These are phyloP conservation scores for Penicillium sp. DNA, from an alignment of 2,329 filamentous ascomycete species.

Conservation along the genomic window DNA sequence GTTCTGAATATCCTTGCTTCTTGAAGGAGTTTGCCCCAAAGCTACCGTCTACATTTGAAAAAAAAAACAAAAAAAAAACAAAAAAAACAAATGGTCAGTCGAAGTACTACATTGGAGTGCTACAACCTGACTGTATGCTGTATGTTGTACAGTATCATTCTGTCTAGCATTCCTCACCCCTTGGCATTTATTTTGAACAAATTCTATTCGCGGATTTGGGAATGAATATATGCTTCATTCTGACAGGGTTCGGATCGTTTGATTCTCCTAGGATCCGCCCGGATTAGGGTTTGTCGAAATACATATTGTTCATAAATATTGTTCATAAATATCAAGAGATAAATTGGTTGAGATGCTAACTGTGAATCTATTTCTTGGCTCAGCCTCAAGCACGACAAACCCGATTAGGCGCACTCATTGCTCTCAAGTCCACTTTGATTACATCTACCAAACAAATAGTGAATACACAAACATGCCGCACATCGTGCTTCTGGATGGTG, in stretches of 20 bases:
- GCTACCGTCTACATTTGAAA: not conserved
- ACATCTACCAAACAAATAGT: too few species aligned
- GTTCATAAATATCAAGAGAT: not conserved
- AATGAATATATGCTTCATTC: not conserved
- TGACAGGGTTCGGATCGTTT: not conserved
- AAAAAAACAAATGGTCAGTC: not conserved
- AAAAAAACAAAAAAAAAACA: too few species aligned
- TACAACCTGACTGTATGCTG: not conserved
- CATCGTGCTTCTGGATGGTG: not conserved
- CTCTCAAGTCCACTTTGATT: not conserved
- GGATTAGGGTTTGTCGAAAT: not conserved
- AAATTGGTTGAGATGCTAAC: not conserved
- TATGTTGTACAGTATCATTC: conserved; percentile 1
- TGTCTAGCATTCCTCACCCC: not conserved
- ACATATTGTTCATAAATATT: not conserved
- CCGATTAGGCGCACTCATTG: not conserved
- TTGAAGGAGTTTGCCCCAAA: not conserved
- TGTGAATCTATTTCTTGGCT: too few species aligned
- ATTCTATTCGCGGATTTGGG: not conserved
- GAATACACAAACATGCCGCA: not conserved
- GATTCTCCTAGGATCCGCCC: not conserved
- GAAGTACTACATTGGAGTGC: not conserved
- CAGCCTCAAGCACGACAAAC: too few species aligned
- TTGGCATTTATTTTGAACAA: not conserved
- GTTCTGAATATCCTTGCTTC: not conserved